A percentile compares a stretch with the other conserved stretches of the same genome.
Evolutionary conservation across 176 grass and related monocot genomes (phyloP).

Genomic region (Metroxylon sagu): DNA sequence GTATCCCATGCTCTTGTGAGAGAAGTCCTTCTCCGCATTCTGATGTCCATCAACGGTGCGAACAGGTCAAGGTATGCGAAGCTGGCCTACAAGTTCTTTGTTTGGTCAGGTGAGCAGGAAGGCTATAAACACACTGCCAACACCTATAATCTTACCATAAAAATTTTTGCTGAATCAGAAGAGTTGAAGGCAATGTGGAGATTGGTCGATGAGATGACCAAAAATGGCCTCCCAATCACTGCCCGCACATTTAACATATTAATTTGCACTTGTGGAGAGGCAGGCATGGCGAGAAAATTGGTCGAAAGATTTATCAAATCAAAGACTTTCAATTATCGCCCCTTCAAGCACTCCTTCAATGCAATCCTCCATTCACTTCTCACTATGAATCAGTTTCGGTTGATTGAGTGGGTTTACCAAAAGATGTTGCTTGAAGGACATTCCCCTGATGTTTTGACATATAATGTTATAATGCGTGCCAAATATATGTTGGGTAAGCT

Average conservation of each 20-base stretch:
- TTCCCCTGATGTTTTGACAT: constrained; percentile 71
- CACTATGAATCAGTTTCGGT: constrained; percentile 52
- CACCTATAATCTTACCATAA: constrained; percentile 73
- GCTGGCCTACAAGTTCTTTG: constrained; percentile 78
- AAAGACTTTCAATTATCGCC: constrained; percentile 66
- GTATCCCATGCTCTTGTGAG: constrained; percentile 48
- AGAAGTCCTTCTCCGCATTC: constrained; percentile 58
- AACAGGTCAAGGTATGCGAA: constrained; percentile 51
- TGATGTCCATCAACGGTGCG: constrained; percentile 34
- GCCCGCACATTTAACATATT: constrained; percentile 70
- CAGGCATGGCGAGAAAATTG: constrained; percentile 52
- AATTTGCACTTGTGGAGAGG: constrained; percentile 54
- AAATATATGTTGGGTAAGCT: constrained; percentile 89
- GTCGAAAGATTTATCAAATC: constrained; percentile 78
- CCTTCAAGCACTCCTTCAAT: constrained; percentile 70
- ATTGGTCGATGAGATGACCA: constrained; percentile 69
- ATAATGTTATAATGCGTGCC: constrained; percentile 84
- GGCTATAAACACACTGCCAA: constrained; percentile 40
- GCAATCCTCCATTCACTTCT: constrained; percentile 75
- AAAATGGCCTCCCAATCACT: constrained; percentile 56
- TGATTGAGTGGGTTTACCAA: constrained; percentile 86
- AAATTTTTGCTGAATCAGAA: constrained; percentile 67
- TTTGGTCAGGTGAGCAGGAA: constrained; percentile 66
- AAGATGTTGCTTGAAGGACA: constrained; percentile 68
- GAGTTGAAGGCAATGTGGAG: constrained; percentile 84